Base-by-base conservation (phyloP, 2,329 filamentous ascomycete species). In the Alternaria conjuncta region DNA sequence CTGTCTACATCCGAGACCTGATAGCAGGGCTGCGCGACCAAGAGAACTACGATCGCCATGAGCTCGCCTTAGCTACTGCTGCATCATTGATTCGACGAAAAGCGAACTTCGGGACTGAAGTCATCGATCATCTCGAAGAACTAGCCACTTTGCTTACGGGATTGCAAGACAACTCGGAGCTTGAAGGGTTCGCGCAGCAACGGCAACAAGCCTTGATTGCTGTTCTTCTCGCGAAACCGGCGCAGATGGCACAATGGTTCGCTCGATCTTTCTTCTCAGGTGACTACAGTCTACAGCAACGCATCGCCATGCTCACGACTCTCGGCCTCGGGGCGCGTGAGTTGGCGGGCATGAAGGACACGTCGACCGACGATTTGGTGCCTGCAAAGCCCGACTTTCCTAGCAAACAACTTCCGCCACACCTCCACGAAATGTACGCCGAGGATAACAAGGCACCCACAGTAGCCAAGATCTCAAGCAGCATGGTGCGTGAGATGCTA, bases 1-100 rank as follows among this genome's bases (percentile, higher is more conserved):
- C 96, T 1, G 94, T 99, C 1, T 98, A 98, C 73, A 91, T 97
- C 63, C 89, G 94, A 49, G 93, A 97, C 71, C 85, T 98, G 11
- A 89, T 98, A 58, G 78, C 84, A 8, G 94, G 90, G 73, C 85
- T 99, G 3, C 87, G 92, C 53, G 92, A 97, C 69, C 89, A 88
- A 0, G 93, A 97, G 49, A 91, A 91, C 68, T 93, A 94, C 70
- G 94, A 98, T 71, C 89, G 90, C 28, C 93, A 97, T 75, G 89
- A 90, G 61, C 83, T 98, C 10, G 94, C 90, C 3, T 83, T 99
- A 18, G 85, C 87, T 20, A 92, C 91, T 2, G 94, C 94, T 0
- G 89, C 94, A 1, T 79, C 86, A 0, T 84, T 99, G 6, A 97
- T 99, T 67, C 89, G 95, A 6, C 89, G 95, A 13, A 99, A 99